A percentile compares a stretch with the other conserved stretches of the same genome.
Conservation (phyloP, 2,329 filamentous ascomycete genomes). For the Calonectria naviculata region DNA sequence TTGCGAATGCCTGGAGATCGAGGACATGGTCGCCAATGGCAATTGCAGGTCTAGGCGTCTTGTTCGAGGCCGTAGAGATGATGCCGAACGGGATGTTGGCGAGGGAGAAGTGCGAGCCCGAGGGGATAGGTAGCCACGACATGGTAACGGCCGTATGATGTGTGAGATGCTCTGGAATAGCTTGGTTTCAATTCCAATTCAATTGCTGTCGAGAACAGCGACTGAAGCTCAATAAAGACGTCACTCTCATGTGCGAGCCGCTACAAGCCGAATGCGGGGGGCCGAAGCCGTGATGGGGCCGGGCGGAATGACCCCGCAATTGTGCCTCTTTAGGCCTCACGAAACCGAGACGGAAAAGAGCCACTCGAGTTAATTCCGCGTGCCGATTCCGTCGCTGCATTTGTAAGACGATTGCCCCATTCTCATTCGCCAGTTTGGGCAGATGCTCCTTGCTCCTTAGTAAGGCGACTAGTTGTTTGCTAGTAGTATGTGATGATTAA, state of each 20-base stretch:
- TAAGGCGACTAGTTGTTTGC: too few species aligned
- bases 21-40: constrained; percentile 80
- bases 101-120: constrained; percentile 58
- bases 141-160: constrained; percentile 13
- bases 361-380: constrained; percentile 2
- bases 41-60: constrained; percentile 71
- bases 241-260: constrained; percentile 14
- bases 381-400: constrained; percentile 12
- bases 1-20: constrained; percentile 73
- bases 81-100: constrained; percentile 88
- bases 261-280: constrained; percentile 15
- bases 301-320: constrained; percentile 26
- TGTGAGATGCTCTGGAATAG: background rate
- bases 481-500: too few species aligned
- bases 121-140: constrained; percentile 48
- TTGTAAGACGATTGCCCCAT: background rate
- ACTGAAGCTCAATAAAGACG: constrained; percentile 4
- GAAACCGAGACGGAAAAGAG: background rate
- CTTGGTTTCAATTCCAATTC: background rate
- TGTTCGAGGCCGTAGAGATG: constrained; percentile 71
- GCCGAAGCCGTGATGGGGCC: constrained; percentile 19
- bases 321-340: background rate
- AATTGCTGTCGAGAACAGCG: background rate
- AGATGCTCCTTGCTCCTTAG: background rate
- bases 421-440: background rate